Evolutionary conservation across 2,329 filamentous ascomycete species (phyloP), one percentile per base, ranked within the genome.

Genomic region (Aspergillus unguis): DNA sequence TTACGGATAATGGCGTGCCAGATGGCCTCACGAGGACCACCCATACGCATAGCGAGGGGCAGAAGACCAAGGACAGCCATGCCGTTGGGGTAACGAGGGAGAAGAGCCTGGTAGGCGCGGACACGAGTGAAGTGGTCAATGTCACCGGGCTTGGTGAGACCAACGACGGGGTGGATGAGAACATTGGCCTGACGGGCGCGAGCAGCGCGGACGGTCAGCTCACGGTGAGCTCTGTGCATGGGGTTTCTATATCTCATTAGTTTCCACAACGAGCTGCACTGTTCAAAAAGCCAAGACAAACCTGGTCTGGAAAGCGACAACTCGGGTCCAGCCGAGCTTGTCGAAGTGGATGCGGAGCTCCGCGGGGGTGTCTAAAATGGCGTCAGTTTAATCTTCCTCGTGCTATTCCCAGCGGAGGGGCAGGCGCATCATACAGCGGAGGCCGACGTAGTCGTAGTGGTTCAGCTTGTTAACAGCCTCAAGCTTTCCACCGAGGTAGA

Each of bases 1-100:
- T 97, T 99, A 72, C 94, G 91, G 81, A 99, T 99, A 68, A 99
- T 96, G 69, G 94, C 94, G 81, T 99, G 94, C 94, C 94, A 99
- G 78, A 99, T 91, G 63, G 94, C 94, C 80, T 99, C 94, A 63
- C 94, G 90, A 59, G 94, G 94, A 66, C 94, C 94, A 70, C 91
- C 94, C 94, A 99, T 99, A 71, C 94, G 88, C 94, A 99, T 99
- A 66, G 94, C 94, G 60, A 99, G 83, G 54, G 92, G 92, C 50
- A 99, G 83, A 38, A 99, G 89, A 75, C 91, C 92, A 60, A 99
- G 85, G 36, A 95, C 91, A 54, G 94, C 94, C 94, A 99, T 99
- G 68, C 94, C 94, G 75, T 97, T 99, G 75, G 94, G 94, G 79
- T 99, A 99, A 70, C 94, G 85, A 63, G 92, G 90, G 61, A 99